phyloP scores from a whole-genome alignment of 2,329 filamentous ascomycete genomes.

The Colletotrichum sp. region DNA sequence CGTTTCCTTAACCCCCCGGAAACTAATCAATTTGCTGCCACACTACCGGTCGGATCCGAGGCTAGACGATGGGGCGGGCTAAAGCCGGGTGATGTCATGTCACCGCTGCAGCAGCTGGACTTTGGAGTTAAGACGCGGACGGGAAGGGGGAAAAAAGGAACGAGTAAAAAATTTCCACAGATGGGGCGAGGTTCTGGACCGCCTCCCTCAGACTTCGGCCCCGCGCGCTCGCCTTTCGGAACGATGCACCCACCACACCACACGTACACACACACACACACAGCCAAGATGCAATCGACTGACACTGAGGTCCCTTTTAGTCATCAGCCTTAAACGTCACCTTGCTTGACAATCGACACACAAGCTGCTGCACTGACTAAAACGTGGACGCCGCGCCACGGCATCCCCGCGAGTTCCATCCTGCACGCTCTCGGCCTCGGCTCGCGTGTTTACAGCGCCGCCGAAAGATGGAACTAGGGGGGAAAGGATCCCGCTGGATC shows the following conservation, averaged over 20 bases:
- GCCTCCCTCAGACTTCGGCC: neutral
- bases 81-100: constrained; percentile 6
- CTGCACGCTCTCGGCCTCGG: neutral
- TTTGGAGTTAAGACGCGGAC: neutral
- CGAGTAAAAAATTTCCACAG: neutral
- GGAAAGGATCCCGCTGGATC: neutral
- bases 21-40: neutral
- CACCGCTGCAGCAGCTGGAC: neutral
- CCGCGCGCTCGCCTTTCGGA: neutral
- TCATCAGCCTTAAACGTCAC: constrained; percentile 22
- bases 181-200: neutral
- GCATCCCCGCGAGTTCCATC: neutral
- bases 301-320: neutral
- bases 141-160: neutral
- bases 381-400: neutral
- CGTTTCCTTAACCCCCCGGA: neutral
- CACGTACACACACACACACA: neutral
- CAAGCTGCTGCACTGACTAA: neutral
- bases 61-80: neutral
- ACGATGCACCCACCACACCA: neutral
- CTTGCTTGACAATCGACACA: neutral
- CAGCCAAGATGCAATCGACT: neutral
- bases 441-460: neutral
- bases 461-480: neutral
- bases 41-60: constrained; percentile 1